Evolutionary conservation across 179 eudicot genomes (phyloP).

Genomic region (Beta lomatogona): DNA sequence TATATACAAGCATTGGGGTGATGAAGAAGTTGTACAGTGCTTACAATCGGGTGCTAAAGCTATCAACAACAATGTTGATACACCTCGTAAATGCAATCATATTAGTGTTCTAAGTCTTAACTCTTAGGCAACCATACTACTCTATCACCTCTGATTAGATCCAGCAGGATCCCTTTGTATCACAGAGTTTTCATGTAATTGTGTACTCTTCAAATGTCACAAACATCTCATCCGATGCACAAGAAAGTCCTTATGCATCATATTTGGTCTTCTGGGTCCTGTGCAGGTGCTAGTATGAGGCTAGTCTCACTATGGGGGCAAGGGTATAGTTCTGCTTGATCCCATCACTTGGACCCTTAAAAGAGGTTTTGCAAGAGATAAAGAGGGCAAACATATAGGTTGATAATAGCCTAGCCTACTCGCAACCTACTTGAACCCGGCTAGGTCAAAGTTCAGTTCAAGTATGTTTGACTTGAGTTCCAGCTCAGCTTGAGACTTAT

Average conservation of each 20-base stretch:
- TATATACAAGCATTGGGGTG: too few relatives aligned
- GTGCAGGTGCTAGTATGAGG: not conserved
- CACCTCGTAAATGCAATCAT: not conserved
- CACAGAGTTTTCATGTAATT: not conserved
- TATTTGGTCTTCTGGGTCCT: not conserved
- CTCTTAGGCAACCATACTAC: not conserved
- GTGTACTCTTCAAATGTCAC: not conserved
- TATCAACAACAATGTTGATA: not conserved
- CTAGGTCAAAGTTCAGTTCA: too few relatives aligned
- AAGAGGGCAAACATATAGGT: not conserved
- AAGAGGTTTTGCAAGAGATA: not conserved
- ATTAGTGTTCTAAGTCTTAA: not conserved
- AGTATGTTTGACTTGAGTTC: too few relatives aligned
- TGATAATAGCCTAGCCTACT: too few relatives aligned
- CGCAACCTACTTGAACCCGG: too few relatives aligned
- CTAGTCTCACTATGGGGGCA: not conserved
- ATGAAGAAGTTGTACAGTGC: not conserved
- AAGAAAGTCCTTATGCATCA: not conserved
- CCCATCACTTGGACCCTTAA: not conserved
- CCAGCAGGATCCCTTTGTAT: not conserved
- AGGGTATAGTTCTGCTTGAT: not conserved
- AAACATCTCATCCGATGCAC: not conserved
- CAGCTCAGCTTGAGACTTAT: too few relatives aligned
- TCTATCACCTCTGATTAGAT: not conserved
- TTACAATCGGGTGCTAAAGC: not conserved